Percentiles rank a stretch among this genome's conserved stretches.
phyloP scores from a whole-genome alignment of 2,329 filamentous ascomycete genomes.

The Fusarium nematophilum region DNA sequence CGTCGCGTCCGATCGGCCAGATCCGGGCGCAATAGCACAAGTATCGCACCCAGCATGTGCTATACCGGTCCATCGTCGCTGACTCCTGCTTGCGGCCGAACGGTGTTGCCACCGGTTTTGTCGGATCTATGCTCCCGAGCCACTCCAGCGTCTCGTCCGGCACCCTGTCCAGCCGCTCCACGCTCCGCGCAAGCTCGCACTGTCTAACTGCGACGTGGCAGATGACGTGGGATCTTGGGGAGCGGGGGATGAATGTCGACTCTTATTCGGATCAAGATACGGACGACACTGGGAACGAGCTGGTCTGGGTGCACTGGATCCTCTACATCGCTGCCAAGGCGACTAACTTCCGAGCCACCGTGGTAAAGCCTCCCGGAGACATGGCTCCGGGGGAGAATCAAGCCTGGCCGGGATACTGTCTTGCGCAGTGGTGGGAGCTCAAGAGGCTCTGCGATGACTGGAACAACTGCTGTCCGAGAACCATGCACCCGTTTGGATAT shows the following conservation, averaged over 20 bases:
- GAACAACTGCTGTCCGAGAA: slow-evolving; percentile 81
- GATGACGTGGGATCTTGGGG: slow-evolving; percentile 88
- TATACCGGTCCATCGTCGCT: background rate
- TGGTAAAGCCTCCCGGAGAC: slow-evolving; percentile 70
- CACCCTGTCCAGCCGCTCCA: background rate
- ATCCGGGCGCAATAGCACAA: background rate
- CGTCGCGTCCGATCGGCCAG: background rate
- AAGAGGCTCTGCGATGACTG: slow-evolving; percentile 86
- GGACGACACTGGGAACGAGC: slow-evolving; percentile 64
- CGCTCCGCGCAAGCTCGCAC: slow-evolving; percentile 51
- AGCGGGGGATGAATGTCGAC: slow-evolving; percentile 87
- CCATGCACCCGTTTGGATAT: slow-evolving; percentile 89
- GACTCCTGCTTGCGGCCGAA: background rate
- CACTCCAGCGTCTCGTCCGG: slow-evolving; percentile 1
- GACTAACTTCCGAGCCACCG: slow-evolving; percentile 82
- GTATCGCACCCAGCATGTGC: background rate
- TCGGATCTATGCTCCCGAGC: background rate
- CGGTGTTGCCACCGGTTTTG: background rate
- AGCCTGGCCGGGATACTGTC: slow-evolving; percentile 70
- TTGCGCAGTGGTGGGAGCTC: slow-evolving; percentile 82
- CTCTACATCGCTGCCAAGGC: slow-evolving; percentile 90
- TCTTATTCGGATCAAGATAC: slow-evolving; percentile 57
- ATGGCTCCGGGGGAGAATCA: slow-evolving; percentile 72
- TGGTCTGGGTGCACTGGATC: slow-evolving; percentile 89
- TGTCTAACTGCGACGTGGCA: slow-evolving; percentile 90